Evolutionary conservation across 2,329 filamentous ascomycete species (phyloP), one percentile per base, ranked within the genome.

Genomic region (Macrophomina pseudophaseolina): DNA sequence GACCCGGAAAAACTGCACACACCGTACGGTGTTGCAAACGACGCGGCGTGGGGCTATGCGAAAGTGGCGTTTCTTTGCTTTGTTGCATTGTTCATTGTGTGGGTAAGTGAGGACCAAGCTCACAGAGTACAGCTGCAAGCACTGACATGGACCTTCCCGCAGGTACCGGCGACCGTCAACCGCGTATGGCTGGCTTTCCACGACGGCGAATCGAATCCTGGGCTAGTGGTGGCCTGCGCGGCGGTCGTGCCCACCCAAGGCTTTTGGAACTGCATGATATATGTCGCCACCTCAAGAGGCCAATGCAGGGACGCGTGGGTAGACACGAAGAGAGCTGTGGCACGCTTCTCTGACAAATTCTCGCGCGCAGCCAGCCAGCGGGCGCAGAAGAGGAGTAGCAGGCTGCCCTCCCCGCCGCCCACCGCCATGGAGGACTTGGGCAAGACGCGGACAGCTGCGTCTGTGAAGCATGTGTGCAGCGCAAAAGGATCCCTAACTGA

Each of bases 181-280:
- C 85, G 92, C 9, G 85, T 94, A n/a, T 93, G 91, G 77, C 87
- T 87, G 3, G 82, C 93, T 16, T 82, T 88, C 11, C 82, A 90
- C 72, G 80, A 83, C 0, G 79, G 84, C 32, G 68, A 71, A 5
- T 35, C 74, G 2, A 71, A 82, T 5, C 83, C 88, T 32, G 80
- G 84, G 0, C 84, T 95, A 23, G 88, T 91, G 72, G 88, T 90
- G 69, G 86, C 89, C 70, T 89, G 90, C 28, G 88, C 90, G 0
- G 84, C 92, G 48, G 91, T 94, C 0, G 83, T 95, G 8, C 92
- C 92, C 0, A 83, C 93, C 0, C 92, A 96, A 74, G 92, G 92
- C 0, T 91, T 93, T 72, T 94, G 92, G 91, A 96, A 95, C 75
- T 86, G 89, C n/a, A 77, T 91, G 66, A 92, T 96, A 70, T 95